phyloP scores from a whole-genome alignment of 202 grass and related monocot species.

The Hordeum pubiflorum region DNA sequence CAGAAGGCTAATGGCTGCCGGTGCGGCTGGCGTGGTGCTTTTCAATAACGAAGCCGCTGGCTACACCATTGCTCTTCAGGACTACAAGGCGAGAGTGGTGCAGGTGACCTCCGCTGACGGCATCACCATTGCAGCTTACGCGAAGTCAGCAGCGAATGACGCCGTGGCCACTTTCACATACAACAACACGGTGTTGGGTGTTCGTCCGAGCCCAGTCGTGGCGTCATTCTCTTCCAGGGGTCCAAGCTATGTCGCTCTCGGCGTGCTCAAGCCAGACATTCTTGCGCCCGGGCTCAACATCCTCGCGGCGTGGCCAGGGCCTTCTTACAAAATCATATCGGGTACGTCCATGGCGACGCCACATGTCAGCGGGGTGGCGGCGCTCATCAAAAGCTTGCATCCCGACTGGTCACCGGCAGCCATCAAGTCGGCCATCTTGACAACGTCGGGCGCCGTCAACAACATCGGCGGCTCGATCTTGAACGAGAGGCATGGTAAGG shows the following conservation, averaged over 20 bases:
- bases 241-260: background rate
- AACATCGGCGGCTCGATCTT: slow-evolving; percentile 33
- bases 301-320: background rate
- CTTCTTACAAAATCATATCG: background rate
- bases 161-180: background rate
- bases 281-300: slow-evolving; percentile 37
- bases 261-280: slow-evolving; percentile 35
- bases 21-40: background rate
- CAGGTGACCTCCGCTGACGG: background rate
- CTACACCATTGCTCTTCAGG: background rate
- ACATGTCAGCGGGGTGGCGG: background rate
- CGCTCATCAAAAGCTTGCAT: slow-evolving; percentile 1
- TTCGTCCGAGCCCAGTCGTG: background rate
- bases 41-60: background rate
- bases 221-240: background rate
- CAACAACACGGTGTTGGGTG: background rate
- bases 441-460: slow-evolving; percentile 34
- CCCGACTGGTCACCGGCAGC: slow-evolving; percentile 57
- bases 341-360: background rate
- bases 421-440: slow-evolving; percentile 78
- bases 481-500: slow-evolving; percentile 43
- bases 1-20: background rate
- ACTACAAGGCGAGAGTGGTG: background rate
- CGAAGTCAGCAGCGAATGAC: too few relatives aligned
- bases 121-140: background rate